Base-by-base conservation (phyloP, 768 basidiomycete genomes). In the Lactarius indigo region DNA sequence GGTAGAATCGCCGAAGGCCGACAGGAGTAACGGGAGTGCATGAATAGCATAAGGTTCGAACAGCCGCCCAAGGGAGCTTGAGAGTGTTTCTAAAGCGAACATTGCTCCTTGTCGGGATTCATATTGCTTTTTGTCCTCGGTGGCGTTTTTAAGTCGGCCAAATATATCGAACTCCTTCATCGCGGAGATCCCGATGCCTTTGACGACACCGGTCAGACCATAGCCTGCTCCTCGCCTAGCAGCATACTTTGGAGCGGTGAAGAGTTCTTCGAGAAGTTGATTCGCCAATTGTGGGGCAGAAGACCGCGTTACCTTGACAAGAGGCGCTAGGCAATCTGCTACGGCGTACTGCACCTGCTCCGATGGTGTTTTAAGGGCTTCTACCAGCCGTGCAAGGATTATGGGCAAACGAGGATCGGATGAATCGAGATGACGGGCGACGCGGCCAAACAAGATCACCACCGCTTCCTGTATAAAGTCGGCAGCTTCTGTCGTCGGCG, bases 341-440 rank as follows among this genome's bases (percentile, higher is more conserved):
- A 98, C 94, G 9, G 97, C 96, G 55, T 93, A 89, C 75, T 98
- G 96, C 0, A 99, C 97, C 74, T 96, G 90, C 75, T 99, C 97
- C 2, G 95, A 87, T 0, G 96, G 97, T 0, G 96, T 98, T 76
- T 90, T 90, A 64, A 99, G 80, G 1, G 96, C 93, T 37, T 92
- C 91, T 9, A 96, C 86, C 23, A 98, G 80, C 12, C 94, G 82
- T 68, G 93, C 87, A 10, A 98, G 89, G 68, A 98, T 91, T 13
- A 79, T 76, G 0, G 92, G 90, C 52, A 97, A 86, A 1, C 95
- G 88, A 5, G 81, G 68, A 75, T 98, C 95, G 0, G 85, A 82
- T 2, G 87, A 77, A 58, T 92, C 86, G 54, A 99, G 81, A 77
- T 98, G 95, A 8, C 91, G 83, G 7, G 96, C 96, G 9, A 95